phyloP scores from a whole-genome alignment of 2,329 filamentous ascomycete genomes.

The Colletotrichum sp. region DNA sequence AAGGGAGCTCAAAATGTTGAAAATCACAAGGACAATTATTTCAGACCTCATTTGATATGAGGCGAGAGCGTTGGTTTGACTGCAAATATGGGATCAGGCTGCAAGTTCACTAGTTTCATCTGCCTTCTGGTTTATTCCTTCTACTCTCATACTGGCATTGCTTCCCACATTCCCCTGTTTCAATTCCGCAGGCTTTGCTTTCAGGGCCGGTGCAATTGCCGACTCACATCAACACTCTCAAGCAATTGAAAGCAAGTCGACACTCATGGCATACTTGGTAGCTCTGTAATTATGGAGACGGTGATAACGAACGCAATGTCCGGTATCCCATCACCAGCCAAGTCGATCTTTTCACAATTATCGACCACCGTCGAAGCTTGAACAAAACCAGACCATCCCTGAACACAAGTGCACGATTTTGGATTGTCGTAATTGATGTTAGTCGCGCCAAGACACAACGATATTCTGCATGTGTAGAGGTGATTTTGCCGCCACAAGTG shows the following conservation, averaged over 20 bases:
- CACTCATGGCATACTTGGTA: background rate
- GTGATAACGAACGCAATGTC: background rate
- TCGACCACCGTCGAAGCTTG: background rate
- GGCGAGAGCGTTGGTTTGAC: background rate
- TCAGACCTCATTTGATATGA: background rate
- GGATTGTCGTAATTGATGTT: background rate
- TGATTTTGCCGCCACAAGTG: background rate
- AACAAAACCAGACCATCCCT: background rate
- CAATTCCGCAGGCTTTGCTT: background rate
- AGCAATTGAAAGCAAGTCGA: background rate
- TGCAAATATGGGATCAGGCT: background rate
- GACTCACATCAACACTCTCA: background rate
- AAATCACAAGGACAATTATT: background rate
- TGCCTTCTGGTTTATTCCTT: background rate
- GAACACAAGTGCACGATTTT: background rate
- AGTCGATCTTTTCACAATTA: background rate
- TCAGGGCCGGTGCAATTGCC: background rate
- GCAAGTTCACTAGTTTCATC: background rate
- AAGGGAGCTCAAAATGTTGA: background rate
- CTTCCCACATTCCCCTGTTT: background rate
- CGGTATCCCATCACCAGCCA: background rate
- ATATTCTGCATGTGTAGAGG: background rate
- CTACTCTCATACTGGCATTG: background rate
- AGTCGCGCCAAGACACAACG: background rate
- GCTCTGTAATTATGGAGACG: background rate